Evolutionary conservation across 352 stramenopile genomes (phyloP), one percentile per base, ranked within the genome.

Genomic region (Phytophthora tentaculata): DNA sequence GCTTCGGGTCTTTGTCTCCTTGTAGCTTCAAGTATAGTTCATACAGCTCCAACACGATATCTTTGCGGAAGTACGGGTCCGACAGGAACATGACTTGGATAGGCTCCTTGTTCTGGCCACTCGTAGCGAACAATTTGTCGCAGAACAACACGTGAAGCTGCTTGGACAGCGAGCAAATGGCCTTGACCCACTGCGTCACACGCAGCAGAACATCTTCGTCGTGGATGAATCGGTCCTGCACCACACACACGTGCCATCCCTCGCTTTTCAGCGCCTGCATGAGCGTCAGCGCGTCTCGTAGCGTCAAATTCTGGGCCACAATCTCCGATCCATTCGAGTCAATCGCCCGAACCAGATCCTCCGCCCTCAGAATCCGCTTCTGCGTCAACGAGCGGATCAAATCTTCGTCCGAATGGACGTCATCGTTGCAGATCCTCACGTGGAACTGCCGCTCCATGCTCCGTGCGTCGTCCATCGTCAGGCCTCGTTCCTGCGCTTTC

Each of bases 341-440:
- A 53, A 96, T 92, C 0, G 74, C 74, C 0, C 84, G 83, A 20
- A 92, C 86, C 22, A 96, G 78, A 26, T 86, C 73, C 13, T 85
- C 72, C 0, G 88, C 81, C 7, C 75, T 76, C 0, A 72, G 59
- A 39, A 96, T 92, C 47, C 80, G 54, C 59, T 96, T 93, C 49
- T 89, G 68, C 5, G 72, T 82, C n/a, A 99, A 67, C 5, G 96
- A 98, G 4, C 79, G 80, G 68, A 98, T 97, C 13, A 99, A 89
- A 64, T 99, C 95, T 51, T 99, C 95, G 66, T 98, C 98, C 3
- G 97, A 98, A 71, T 99, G 97, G 3, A 99, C 94, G 63, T 99
- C 97, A 70, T 99, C 97, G 76, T 99, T 99, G 80, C 98, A 97
- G 43, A 99, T 90, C 8, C 96, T 76, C 22, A 98, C 81, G 55